Evolutionary conservation across 768 basidiomycete genomes (phyloP).

Genomic region (Serpula lacrymans): DNA sequence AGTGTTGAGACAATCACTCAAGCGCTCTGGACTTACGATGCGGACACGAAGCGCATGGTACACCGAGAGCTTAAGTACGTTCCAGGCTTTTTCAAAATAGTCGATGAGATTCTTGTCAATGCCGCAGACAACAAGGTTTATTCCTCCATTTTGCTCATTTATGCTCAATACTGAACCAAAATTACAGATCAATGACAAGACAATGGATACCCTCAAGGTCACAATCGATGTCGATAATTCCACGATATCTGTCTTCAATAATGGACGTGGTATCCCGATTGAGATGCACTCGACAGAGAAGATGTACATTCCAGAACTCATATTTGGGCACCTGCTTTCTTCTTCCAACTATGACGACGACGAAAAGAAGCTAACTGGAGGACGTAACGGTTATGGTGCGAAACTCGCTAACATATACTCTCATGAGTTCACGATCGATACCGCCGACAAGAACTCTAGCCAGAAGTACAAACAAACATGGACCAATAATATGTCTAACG

Average conservation of each 20-base stretch:
- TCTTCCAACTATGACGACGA: conserved; percentile 98
- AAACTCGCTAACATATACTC: conserved; percentile 99
- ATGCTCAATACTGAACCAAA: not conserved
- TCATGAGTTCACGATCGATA: conserved; percentile 92
- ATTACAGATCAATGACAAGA: conserved; percentile 80
- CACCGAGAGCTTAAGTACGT: conserved; percentile 84
- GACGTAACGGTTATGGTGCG: conserved; percentile 97
- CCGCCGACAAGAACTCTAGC: conserved; percentile 78
- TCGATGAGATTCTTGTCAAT: conserved; percentile 98
- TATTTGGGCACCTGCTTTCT: conserved; percentile 93
- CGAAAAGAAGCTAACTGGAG: conserved; percentile 98
- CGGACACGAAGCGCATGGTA: conserved; percentile 79
- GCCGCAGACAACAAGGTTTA: conserved; percentile 97
- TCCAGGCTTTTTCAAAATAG: conserved; percentile 98
- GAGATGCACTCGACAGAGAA: conserved; percentile 92
- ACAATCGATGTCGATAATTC: conserved; percentile 80
- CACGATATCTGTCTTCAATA: conserved; percentile 92
- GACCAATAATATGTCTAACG: conserved; percentile 89
- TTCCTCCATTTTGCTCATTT: not conserved
- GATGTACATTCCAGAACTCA: conserved; percentile 94
- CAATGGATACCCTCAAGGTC: conserved; percentile 91
- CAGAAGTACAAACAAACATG: conserved; percentile 97
- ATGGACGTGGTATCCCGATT: conserved; percentile 93
- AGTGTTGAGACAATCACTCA: conserved; percentile 88
- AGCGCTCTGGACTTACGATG: conserved; percentile 92